Base-by-base conservation (phyloP, 2,329 filamentous ascomycete species). In the Pyrenophora seminiperda region DNA sequence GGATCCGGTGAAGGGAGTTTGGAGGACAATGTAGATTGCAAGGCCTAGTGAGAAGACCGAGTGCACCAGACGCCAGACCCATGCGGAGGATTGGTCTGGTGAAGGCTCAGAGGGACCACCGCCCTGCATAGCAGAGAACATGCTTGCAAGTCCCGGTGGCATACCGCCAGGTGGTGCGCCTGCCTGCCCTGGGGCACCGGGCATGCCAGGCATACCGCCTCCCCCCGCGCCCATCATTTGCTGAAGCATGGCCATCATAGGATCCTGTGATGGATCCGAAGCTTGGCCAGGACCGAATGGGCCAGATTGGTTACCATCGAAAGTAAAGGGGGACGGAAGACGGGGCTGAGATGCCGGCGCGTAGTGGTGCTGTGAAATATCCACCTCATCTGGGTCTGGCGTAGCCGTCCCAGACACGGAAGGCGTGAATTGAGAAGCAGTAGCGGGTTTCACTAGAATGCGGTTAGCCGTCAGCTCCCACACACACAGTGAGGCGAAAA, bases 291-390 rank as follows among this genome's bases (percentile, higher is more conserved):
- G 47, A 5, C 59, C 59, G 34, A 67, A 58, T 14, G 48, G 43
- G 11, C 53, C 59, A 3, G 63, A 41, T 7, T 54, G 45, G 33
- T 52, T 62, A 46, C 56, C 60, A 47, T 71, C 62, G 50, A 68
- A 68, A 30, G 65, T 61, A 45, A 72, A 71, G 4, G 68, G 70
- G 61, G 42, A 67, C 6, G 70, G 67, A 1, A 77, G 65, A 43
- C 76, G 73, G 17, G 75, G 62, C 32, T 77, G 76, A 7, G 75
- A 73, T 18, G 76, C 73, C 1, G 85, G 86, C 27, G 80, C 73
- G 73, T 88, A 89, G 73, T 81, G 86, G 74, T 89, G 87, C 57
- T 87, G 75, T n/a, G 87, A 89, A 60, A 93, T 91, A 70, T 92
- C 89, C 56, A 90, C 81, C 71, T 91, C 89, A 4, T 86, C 88